A percentile compares a stretch with the other conserved stretches of the same genome.
phyloP scores from a whole-genome alignment of 2,329 filamentous ascomycete genomes.

The Grosmannia clavigera region DNA sequence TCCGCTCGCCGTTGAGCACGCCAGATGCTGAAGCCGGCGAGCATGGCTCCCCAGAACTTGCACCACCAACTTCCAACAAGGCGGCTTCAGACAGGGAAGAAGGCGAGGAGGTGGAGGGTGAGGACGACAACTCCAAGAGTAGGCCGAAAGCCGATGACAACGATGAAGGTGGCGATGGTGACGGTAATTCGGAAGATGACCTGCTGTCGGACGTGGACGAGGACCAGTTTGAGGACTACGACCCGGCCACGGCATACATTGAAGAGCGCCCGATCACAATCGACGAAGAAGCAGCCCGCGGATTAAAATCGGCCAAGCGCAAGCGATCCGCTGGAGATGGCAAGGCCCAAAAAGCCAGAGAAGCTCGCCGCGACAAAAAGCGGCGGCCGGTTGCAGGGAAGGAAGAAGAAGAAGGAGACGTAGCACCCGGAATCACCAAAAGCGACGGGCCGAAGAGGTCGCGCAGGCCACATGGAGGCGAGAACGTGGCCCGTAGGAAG shows the following conservation, averaged over 20 bases:
- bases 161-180: slow-evolving; percentile 23
- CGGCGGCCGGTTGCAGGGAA: slow-evolving; percentile 27
- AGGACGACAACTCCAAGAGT: slow-evolving; percentile 20
- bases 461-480: slow-evolving; percentile 24
- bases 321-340: slow-evolving; percentile 47
- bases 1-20: neutral
- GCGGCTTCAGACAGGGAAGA: slow-evolving; percentile 10
- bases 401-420: slow-evolving; percentile 32
- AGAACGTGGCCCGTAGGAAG: slow-evolving; percentile 31
- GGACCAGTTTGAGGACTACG: slow-evolving; percentile 58
- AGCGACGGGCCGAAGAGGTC: slow-evolving; percentile 12
- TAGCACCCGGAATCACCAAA: slow-evolving; percentile 28
- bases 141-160: neutral
- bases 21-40: neutral
- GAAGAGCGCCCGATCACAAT: slow-evolving; percentile 54
- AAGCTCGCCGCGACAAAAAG: slow-evolving; percentile 59
- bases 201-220: slow-evolving; percentile 57
- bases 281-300: slow-evolving; percentile 52
- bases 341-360: slow-evolving; percentile 57
- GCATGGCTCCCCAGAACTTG: neutral
- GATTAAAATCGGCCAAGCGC: slow-evolving; percentile 51
- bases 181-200: slow-evolving; percentile 39
- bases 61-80: neutral
- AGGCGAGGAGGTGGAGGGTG: slow-evolving; percentile 18
- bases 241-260: slow-evolving; percentile 49